Percentiles rank a stretch among this genome's conserved stretches.
Evolutionary conservation across 192 early-diverging fungal species (phyloP).

Genomic region (Helicostylum pulchrum): DNA sequence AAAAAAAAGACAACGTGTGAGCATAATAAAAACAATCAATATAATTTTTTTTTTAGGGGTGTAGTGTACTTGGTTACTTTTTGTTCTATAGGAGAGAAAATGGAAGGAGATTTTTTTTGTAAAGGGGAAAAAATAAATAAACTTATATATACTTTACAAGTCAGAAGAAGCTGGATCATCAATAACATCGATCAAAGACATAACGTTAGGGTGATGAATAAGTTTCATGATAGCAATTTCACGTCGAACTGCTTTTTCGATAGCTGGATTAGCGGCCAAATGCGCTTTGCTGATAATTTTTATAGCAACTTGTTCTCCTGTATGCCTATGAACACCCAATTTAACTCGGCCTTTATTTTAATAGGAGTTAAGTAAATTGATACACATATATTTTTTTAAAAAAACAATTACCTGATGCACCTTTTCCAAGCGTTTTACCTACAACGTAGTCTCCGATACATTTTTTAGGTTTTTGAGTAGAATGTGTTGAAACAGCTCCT

Average conservation of each 20-base stretch:
- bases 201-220: slow-evolving; percentile 51
- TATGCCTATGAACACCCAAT: slow-evolving; percentile 41
- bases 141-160: slow-evolving; percentile 23
- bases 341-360: slow-evolving; percentile 44
- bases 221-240: slow-evolving; percentile 56
- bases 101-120: background rate
- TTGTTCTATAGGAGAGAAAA: background rate
- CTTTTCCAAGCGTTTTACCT: slow-evolving; percentile 51
- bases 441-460: slow-evolving; percentile 46
- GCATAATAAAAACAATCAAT: background rate
- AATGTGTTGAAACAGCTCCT: slow-evolving; percentile 27
- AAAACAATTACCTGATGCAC: slow-evolving; percentile 44
- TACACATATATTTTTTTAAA: background rate
- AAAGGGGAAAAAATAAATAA: background rate
- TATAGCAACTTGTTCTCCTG: slow-evolving; percentile 50
- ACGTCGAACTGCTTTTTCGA: slow-evolving; percentile 49
- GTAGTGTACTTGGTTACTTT: background rate
- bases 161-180: slow-evolving; percentile 33
- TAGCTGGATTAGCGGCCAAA: slow-evolving; percentile 45
- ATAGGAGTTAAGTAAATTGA: background rate
- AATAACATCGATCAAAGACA: slow-evolving; percentile 47
- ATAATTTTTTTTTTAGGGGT: background rate
- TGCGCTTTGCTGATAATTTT: slow-evolving; percentile 52
- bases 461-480: slow-evolving; percentile 27
- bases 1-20: slow-evolving; percentile 1